Evolutionary conservation across 305 asterid genomes (phyloP).

Genomic region (Fraxinus floribunda): DNA sequence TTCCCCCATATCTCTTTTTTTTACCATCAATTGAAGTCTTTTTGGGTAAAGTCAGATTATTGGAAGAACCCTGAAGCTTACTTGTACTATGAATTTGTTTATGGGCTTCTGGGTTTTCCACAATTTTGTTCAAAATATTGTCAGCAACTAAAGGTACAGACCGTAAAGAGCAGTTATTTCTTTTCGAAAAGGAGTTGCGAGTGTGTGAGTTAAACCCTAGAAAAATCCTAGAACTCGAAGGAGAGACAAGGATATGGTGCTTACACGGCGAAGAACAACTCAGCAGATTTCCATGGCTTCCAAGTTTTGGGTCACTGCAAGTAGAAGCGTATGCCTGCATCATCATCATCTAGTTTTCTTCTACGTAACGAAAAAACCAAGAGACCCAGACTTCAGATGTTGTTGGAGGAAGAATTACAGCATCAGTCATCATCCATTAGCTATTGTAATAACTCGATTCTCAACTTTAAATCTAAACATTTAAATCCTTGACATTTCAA

Average conservation of each 20-base stretch:
- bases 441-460: background rate
- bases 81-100: constrained; percentile 19
- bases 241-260: constrained; percentile 40
- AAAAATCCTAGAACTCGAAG: constrained; percentile 38
- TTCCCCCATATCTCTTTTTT: constrained; percentile 61
- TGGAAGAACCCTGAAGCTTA: constrained; percentile 41
- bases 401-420: background rate
- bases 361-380: background rate
- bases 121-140: constrained; percentile 19
- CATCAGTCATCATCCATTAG: background rate
- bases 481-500: background rate
- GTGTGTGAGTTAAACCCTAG: constrained; percentile 38
- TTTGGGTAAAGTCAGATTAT: constrained; percentile 38
- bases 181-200: constrained; percentile 3
- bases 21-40: constrained; percentile 43
- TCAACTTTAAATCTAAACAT: background rate
- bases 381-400: background rate
- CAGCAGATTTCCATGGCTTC: constrained; percentile 18
- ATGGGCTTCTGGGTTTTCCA: constrained; percentile 31
- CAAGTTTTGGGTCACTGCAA: background rate
- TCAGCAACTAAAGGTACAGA: constrained; percentile 3
- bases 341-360: background rate
- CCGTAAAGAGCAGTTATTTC: background rate
- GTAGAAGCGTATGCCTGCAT: background rate
- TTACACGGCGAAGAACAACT: constrained; percentile 41